Evolutionary conservation across 306 rosid species (phyloP), one percentile per base, ranked within the genome.

Genomic region (barrel medic (Medicago truncatula)): DNA sequence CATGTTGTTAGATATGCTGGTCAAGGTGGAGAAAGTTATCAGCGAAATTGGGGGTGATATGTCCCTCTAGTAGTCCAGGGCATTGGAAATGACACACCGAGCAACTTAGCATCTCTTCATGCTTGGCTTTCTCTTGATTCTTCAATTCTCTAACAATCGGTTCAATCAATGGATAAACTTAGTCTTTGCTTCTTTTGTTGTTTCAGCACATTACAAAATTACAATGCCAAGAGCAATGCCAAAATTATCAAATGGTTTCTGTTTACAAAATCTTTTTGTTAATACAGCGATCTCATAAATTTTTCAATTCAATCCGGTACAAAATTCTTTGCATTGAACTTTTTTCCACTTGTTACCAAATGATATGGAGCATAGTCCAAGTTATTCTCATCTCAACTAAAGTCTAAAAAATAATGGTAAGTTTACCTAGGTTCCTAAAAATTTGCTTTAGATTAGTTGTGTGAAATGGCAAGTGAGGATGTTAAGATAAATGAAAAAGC

Each of bases 21-120:
- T 74, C 14, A 88, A 82, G 80, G 98, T 94, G 83, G 97, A 94
- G 89, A 88, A 77, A 90, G 87, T 91, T 46, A 84, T 94, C 61
- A 9, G 57, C 67, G 96, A 92, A 77, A 76, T 94, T 11, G 97
- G 90, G 31, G 92, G 85, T 64, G 93, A 78, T 78, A 73, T 85
- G 88, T 47, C 80, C 39, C 75, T 87, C 77, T 89, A 83, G 82
- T 69, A 73, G 53, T 66, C 28, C 67, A 8, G 56, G 75, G 71
- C 67, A 61, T 47, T 83, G 85, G 65, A 60, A 53, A 69, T 46
- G 70, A 75, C 70, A 59, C 71, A 71, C 59, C 5, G 1, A 64
- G 81, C 76, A 74, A 75, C 80, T 54, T 15, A 15, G 76, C 63
- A 74, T 60, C 73, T 58, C 79, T 36, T 18, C 50, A 41, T 43